These are phyloP conservation scores for Triglochin maritima DNA, from an alignment of 106 monocot genomes.

Conservation along the genomic window DNA sequence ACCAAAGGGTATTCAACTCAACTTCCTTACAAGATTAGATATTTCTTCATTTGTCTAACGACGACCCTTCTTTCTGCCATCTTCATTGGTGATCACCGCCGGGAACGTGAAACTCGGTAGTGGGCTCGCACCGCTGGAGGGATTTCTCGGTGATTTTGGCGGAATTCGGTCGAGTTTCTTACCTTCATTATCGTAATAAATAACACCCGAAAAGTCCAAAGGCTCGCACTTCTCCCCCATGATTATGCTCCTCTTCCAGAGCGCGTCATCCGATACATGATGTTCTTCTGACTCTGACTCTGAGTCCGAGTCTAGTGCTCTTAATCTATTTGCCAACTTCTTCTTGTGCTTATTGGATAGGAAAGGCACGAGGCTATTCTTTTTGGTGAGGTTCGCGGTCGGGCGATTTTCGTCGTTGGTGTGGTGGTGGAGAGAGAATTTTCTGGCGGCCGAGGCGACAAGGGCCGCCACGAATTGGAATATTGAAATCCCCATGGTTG, in stretches of 20 bases:
- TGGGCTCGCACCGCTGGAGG: background rate
- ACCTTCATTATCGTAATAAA: conserved; percentile 17
- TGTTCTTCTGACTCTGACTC: background rate
- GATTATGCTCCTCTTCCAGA: conserved; percentile 21
- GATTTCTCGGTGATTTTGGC: conserved; percentile 2
- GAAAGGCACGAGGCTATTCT: background rate
- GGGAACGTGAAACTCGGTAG: conserved; percentile 9
- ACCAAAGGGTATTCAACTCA: no score
- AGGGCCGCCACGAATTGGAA: background rate
- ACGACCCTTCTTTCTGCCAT: no score
- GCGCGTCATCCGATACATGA: background rate
- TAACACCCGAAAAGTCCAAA: conserved; percentile 19
- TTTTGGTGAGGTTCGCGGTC: background rate
- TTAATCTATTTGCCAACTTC: background rate
- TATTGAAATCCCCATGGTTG: background rate
- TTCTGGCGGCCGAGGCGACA: background rate
- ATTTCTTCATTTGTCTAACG: no score
- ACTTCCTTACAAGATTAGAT: no score
- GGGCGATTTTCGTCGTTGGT: background rate
- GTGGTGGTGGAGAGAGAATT: background rate
- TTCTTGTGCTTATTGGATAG: background rate
- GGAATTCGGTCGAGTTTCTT: background rate
- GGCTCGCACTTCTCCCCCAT: conserved; percentile 30
- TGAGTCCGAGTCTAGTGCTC: background rate
- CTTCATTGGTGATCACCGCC: no score